These are phyloP conservation scores for Endocarpon pusillum DNA, from an alignment of 495 filamentous ascomycete species.

Conservation along the genomic window DNA sequence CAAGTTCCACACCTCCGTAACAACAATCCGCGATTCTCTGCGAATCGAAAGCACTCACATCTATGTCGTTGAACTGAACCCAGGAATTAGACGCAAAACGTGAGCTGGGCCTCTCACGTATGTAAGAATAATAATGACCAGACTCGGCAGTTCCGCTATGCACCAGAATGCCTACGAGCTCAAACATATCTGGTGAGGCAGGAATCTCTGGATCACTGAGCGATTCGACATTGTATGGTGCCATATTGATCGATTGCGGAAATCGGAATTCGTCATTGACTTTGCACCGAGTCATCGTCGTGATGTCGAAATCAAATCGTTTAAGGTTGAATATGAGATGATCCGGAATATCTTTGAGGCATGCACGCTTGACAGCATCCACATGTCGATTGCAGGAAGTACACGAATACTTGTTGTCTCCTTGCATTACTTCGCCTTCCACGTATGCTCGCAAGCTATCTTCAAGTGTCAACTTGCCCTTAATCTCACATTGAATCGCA, in stretches of 20 bases:
- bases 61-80: constrained; percentile 89
- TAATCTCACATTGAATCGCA: constrained; percentile 92
- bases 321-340: constrained; percentile 94
- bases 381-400: constrained; percentile 79
- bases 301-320: constrained; percentile 87
- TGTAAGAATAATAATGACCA: constrained; percentile 94
- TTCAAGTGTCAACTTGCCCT: constrained; percentile 67
- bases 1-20: constrained; percentile 57
- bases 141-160: constrained; percentile 87
- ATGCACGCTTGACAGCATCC: constrained; percentile 85
- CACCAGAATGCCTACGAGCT: constrained; percentile 81
- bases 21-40: constrained; percentile 52
- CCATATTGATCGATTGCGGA: constrained; percentile 71
- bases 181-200: constrained; percentile 53
- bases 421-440: constrained; percentile 92
- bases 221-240: constrained; percentile 72
- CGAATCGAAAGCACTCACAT: constrained; percentile 60
- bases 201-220: constrained; percentile 46
- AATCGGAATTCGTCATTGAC: constrained; percentile 94
- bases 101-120: constrained; percentile 55
- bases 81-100: constrained; percentile 36
- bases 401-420: constrained; percentile 94
- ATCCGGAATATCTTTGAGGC: constrained; percentile 83
- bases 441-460: constrained; percentile 90
- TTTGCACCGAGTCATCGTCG: constrained; percentile 69